Conservation (phyloP, 345 rosid species). For the Sonneratia caseolaris region DNA sequence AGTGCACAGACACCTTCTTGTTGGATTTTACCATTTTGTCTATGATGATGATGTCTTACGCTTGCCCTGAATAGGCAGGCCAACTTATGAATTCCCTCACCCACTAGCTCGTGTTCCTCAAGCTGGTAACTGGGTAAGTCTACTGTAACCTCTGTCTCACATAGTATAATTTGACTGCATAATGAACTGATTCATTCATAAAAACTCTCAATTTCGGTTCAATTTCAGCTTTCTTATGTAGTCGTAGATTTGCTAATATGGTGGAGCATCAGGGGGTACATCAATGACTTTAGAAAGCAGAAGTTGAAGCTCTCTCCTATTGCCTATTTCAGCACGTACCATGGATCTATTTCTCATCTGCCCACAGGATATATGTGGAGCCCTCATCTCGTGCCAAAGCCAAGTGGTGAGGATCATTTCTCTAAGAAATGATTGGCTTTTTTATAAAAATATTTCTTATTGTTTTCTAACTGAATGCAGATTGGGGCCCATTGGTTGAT, state of each 20-base stretch:
- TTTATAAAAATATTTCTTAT: neutral
- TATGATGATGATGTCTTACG: conserved; percentile 35
- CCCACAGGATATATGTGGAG: conserved; percentile 99
- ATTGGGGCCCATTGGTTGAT: conserved; percentile 89
- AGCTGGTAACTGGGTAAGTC: conserved; percentile 93
- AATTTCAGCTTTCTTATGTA: conserved; percentile 69
- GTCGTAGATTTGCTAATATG: conserved; percentile 91
- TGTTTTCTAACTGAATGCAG: conserved; percentile 36
- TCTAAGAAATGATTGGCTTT: neutral
- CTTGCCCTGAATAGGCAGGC: conserved; percentile 78
- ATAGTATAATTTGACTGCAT: neutral
- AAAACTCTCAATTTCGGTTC: conserved; percentile 3
- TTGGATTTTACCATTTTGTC: conserved; percentile 5
- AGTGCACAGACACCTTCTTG: neutral
- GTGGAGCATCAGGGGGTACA: conserved; percentile 94
- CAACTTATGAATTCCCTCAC: conserved; percentile 92
- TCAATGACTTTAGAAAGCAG: conserved; percentile 85
- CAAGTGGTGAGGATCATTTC: conserved; percentile 48
- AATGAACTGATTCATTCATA: neutral
- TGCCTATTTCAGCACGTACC: conserved; percentile 89
- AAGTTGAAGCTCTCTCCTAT: conserved; percentile 79
- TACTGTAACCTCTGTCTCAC: conserved; percentile 4
- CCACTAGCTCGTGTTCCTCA: conserved; percentile 97
- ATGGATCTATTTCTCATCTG: conserved; percentile 89
- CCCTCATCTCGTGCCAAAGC: conserved; percentile 93